phyloP scores from a whole-genome alignment of 129 eudicot genomes.

The Tanacetum coccineum region DNA sequence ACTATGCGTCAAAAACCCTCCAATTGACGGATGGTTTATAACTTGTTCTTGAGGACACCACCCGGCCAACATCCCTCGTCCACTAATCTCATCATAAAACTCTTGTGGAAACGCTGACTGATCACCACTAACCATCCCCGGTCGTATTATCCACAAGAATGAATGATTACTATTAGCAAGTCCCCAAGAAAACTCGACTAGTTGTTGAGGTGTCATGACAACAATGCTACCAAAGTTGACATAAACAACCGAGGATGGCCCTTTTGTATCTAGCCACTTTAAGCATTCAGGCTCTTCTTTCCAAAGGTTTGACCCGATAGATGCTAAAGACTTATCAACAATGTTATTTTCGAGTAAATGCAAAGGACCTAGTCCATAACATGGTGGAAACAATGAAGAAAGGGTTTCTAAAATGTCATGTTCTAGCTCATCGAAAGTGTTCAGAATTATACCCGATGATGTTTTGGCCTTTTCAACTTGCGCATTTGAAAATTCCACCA shows the following conservation, averaged over 20 bases:
- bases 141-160: conserved; percentile 33
- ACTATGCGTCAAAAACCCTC: conserved; percentile 36
- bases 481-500: conserved; percentile 26
- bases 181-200: conserved; percentile 37
- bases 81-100: conserved; percentile 24
- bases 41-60: conserved; percentile 42
- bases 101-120: conserved; percentile 29
- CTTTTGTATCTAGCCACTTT: conserved; percentile 41
- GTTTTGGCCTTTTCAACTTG: conserved; percentile 23
- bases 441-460: conserved; percentile 30
- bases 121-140: conserved; percentile 31
- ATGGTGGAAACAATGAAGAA: conserved; percentile 24
- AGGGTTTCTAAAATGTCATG: conserved; percentile 22
- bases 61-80: conserved; percentile 31
- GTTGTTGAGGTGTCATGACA: conserved; percentile 33
- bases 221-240: conserved; percentile 51
- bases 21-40: conserved; percentile 24
- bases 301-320: conserved; percentile 42
- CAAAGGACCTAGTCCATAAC: conserved; percentile 39
- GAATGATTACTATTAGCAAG: conserved; percentile 33
- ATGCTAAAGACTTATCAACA: conserved; percentile 9
- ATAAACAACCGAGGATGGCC: conserved; percentile 36
- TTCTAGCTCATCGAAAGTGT: conserved; percentile 36
- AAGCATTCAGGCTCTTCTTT: conserved; percentile 39
- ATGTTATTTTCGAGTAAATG: conserved; percentile 23